Base-by-base conservation (phyloP, 345 rosid genomes). In the Dipteronia dyeriana region DNA sequence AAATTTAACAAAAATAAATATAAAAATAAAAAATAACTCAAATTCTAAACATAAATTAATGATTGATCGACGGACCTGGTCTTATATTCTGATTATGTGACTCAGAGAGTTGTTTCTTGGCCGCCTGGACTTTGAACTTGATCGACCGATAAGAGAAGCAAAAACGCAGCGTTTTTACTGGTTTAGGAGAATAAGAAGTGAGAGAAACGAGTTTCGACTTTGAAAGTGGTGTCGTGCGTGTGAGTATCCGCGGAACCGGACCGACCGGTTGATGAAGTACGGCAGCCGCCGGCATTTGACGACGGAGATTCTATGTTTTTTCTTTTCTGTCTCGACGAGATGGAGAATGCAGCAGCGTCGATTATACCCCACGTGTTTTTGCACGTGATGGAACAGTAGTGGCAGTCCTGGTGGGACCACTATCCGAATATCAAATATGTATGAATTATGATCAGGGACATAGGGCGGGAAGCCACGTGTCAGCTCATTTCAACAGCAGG, bases 221-320 rank as follows among this genome's bases (percentile, higher is more conserved):
- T 6, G 54, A 53, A 13, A 3, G n/a, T 54, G 69, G 7, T 14
- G 17, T n/a, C 11, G 19, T 31, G 49, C 61, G 19, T 7, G 70
- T 64, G 72, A 69, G 70, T 9, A 20, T 2, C 5, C 60, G 19
- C 66, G 74, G 79, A 73, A 78, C 84, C 82, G 82, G 84, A 59
- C n/a, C 63, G 70, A 70, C 82, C 82, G 87, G 81, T 13, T 9
- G 83, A 22, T 56, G 68, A 62, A 82, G 74, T 10, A 79, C 80
- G 17, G 88, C 67, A 49, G 85, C 78, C 25, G 71, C 66, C 65
- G n/a, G 61, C 91, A 87, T 84, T 80, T 69, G 87, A 76, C 76
- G 5, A 66, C 12, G 14, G 59, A 34, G 39, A 70, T 70, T 53
- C n/a, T 53, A 53, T 53, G 57, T 14, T 16, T 53, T 53, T 53